These are phyloP conservation scores for Elaeagnus macrophylla DNA, from an alignment of 306 rosid species.

Conservation along the genomic window DNA sequence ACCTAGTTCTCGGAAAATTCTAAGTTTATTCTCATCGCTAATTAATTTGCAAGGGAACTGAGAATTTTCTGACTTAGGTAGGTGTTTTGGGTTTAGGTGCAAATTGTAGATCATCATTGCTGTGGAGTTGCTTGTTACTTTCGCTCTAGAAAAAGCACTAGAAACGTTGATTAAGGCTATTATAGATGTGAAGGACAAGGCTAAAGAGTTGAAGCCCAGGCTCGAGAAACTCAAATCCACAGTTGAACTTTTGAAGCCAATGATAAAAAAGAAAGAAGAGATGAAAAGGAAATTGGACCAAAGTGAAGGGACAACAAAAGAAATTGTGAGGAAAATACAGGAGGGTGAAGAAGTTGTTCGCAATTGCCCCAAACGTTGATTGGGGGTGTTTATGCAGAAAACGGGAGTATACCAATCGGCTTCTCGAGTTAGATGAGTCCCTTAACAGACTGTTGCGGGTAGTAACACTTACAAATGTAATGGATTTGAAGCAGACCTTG, in stretches of 20 bases:
- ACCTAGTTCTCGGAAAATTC: no score
- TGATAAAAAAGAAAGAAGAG: background rate
- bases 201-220: background rate
- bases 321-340: background rate
- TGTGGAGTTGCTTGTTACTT: no score
- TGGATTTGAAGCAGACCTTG: background rate
- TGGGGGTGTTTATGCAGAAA: background rate
- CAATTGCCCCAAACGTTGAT: constrained; percentile 2
- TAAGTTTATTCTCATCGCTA: no score
- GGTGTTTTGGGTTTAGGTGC: no score
- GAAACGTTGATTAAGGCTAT: no score
- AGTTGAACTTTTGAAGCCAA: background rate
- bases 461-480: background rate
- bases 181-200: no score
- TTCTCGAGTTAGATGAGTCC: background rate
- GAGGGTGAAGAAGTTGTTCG: background rate
- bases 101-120: no score
- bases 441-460: background rate
- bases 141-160: no score
- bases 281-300: background rate
- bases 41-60: no score
- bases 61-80: no score
- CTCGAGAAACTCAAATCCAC: background rate
- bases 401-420: background rate
- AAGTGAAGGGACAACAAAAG: background rate